Base-by-base conservation (phyloP, 257 asterid species). In the Buddleja alternifolia region DNA sequence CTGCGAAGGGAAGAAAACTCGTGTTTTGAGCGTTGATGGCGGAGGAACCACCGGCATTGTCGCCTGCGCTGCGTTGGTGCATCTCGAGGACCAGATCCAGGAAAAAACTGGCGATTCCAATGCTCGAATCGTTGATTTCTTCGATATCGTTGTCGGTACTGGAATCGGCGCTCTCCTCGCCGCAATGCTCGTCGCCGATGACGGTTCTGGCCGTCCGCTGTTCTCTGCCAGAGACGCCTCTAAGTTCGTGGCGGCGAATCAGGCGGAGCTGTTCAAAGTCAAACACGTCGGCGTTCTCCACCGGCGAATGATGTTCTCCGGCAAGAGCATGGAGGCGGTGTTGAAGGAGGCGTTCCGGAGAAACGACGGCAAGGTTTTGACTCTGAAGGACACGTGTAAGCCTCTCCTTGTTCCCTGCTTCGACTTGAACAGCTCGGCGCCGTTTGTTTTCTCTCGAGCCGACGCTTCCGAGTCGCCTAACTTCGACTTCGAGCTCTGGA, bases 401-500 rank as follows among this genome's bases (percentile, higher is more conserved):
- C 96, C 97, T 24, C 74, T 90, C 1, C 88, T 93, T 10, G 85
- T 93, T 4, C 96, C 98, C 2, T 93, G 98, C 75, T 93, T 85
- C 46, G 98, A 93, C 63, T 76, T 88, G 46, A 80, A 81, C 60
- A 90, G 90, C 69, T 78, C 92, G 16, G 97, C 97, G 68, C 98
- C 96, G 55, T 90, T 93, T 64, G 95, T 93, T 5, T 93, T 93
- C 90, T 93, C 98, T 3, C 85, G 97, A 10, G 97, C 98, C 84
- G 98, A 84, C 79, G 96, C 99, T 17, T 42, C 86, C 8, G 95
- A 86, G 82, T 87, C 97, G 1, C 75, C 86, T 24, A 91, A 97
- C 78, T 94, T 74, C 75, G 89, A 94, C 66, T 93, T 90, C 88
- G 93, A 85, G 84, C 82, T 93, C n/a, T 80, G 96, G 95, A 85